phyloP scores from a whole-genome alignment of 306 rosid species.

The Vachellia collinsii region DNA sequence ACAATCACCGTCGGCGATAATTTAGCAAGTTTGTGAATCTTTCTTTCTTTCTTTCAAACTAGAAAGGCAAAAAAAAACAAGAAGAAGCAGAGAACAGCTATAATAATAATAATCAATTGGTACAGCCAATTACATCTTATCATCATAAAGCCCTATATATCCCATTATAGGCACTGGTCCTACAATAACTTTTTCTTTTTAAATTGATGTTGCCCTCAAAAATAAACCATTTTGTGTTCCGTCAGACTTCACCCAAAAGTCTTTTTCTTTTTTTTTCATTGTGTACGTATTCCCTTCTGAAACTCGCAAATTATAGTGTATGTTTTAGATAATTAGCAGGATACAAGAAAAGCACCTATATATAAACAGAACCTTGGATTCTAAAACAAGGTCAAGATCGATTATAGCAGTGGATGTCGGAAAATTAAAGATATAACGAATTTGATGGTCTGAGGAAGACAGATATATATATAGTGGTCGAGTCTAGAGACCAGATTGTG shows the following conservation, averaged over 20 bases:
- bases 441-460: slow-evolving; percentile 23
- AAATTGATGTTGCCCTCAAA: slow-evolving; percentile 31
- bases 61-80: slow-evolving; percentile 17
- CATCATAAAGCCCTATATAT: slow-evolving; percentile 38
- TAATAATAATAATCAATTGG: slow-evolving; percentile 34
- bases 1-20: slow-evolving; percentile 51
- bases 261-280: background rate
- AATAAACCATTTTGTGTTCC: background rate
- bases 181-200: slow-evolving; percentile 34
- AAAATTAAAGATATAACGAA: slow-evolving; percentile 27
- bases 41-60: slow-evolving; percentile 45
- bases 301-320: background rate
- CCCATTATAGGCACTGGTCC: slow-evolving; percentile 36
- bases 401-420: slow-evolving; percentile 42
- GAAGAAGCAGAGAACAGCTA: slow-evolving; percentile 18
- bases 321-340: background rate
- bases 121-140: slow-evolving; percentile 42
- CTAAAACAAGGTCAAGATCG: slow-evolving; percentile 28
- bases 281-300: background rate
- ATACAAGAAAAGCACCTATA: background rate
- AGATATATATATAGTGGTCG: background rate
- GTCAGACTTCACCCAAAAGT: background rate
- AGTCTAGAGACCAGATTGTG: slow-evolving; percentile 21
- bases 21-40: slow-evolving; percentile 46
- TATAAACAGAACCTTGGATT: background rate